These are phyloP conservation scores for Rhodotorula sp. DNA, from an alignment of 1,284 basidiomycete species.

Conservation along the genomic window DNA sequence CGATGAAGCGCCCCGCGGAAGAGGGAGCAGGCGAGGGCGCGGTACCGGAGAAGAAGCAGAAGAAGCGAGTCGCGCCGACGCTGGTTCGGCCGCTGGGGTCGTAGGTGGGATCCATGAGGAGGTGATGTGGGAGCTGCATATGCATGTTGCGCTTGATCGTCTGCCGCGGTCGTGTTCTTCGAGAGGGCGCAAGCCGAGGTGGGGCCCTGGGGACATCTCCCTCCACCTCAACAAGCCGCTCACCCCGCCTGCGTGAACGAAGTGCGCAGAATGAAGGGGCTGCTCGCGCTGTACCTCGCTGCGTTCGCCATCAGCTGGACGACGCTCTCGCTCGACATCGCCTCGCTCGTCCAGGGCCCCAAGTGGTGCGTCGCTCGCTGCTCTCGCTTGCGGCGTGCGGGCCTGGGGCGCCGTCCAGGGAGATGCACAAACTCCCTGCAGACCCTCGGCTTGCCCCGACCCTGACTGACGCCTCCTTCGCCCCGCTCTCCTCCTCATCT, in stretches of 20 bases:
- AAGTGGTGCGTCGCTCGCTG: constrained; percentile 2
- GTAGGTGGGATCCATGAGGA: background rate
- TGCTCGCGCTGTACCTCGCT: constrained; percentile 12
- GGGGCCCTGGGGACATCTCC: background rate
- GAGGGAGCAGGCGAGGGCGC: background rate
- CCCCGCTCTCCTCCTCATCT: background rate
- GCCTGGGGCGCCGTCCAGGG: background rate
- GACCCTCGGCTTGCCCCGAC: background rate
- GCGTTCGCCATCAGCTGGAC: constrained; percentile 4
- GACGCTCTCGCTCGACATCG: constrained; percentile 3
- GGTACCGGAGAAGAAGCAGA: constrained; percentile 10
- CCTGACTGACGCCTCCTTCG: background rate
- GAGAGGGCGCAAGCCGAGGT: background rate
- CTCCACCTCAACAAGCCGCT: background rate
- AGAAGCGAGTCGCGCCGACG: constrained; percentile 20
- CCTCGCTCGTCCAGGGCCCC: background rate
- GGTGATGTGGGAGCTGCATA: background rate
- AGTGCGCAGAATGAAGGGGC: constrained; percentile 3
- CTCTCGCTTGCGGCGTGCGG: no score
- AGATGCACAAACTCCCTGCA: background rate
- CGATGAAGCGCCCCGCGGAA: background rate
- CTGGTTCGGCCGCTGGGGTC: constrained; percentile 9
- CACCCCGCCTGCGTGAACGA: no score
- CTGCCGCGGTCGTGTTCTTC: background rate
- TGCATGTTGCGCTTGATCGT: background rate